These are phyloP conservation scores for Calonectria fujianensis DNA, from an alignment of 2,329 filamentous ascomycete genomes.

Conservation along the genomic window DNA sequence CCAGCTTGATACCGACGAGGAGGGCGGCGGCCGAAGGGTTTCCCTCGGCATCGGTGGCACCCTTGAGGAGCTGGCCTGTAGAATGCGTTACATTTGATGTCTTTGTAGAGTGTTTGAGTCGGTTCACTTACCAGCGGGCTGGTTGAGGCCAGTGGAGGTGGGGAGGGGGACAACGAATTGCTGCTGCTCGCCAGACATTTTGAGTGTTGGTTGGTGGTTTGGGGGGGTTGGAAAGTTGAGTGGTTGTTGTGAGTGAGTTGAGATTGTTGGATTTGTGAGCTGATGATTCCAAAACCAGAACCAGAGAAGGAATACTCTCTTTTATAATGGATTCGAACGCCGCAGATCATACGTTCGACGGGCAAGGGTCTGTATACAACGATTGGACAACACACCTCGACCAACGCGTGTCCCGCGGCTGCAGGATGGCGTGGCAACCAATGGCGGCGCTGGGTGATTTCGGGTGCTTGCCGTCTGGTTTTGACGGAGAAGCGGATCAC, in stretches of 20 bases:
- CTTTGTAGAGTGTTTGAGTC: not conserved
- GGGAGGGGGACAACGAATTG: not conserved
- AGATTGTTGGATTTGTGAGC: not conserved
- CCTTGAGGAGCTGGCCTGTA: slow-evolving; percentile 1
- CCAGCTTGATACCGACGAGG: not conserved
- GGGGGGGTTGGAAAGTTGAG: not conserved
- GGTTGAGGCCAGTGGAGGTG: slow-evolving; percentile 1
- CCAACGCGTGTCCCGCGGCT: not conserved
- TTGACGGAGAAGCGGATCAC: not conserved
- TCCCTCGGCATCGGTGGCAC: not conserved
- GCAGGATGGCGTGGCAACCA: slow-evolving; percentile 2
- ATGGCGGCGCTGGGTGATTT: not conserved
- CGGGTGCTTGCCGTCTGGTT: not conserved
- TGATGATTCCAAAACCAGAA: not conserved
- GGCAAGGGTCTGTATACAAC: not conserved
- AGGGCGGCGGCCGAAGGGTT: not conserved
- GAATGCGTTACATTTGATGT: not conserved
- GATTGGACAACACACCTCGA: not conserved
- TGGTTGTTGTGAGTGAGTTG: not conserved
- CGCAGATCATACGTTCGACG: not conserved
- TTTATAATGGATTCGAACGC: not conserved
- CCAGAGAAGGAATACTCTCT: not conserved
- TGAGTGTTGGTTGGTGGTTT: not conserved
- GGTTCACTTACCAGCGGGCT: not conserved
- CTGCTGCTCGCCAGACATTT: slow-evolving; percentile 3